These are phyloP conservation scores for Platanus orientalis DNA, from an alignment of 164 flowering plant genomes.

Conservation along the genomic window DNA sequence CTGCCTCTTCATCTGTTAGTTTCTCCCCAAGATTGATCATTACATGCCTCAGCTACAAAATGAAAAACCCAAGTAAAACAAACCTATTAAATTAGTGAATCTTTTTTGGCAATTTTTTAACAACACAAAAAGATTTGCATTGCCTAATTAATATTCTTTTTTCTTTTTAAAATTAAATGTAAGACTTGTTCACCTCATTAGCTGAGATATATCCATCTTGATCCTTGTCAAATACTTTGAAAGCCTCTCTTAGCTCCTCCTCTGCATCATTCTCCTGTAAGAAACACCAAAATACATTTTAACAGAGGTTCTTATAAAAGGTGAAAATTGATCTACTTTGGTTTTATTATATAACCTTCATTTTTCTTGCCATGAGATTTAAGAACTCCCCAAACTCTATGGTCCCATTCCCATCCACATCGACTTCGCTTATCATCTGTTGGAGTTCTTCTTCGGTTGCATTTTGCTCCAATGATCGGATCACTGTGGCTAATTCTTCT, in stretches of 20 bases:
- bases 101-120: neutral
- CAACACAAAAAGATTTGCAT: neutral
- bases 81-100: neutral
- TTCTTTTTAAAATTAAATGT: neutral
- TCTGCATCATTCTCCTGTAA: conserved; percentile 47
- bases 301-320: neutral
- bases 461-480: conserved; percentile 38
- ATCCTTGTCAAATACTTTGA: conserved; percentile 56
- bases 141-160: neutral
- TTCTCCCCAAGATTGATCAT: conserved; percentile 47
- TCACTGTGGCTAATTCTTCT: conserved; percentile 40
- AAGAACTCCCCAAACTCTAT: conserved; percentile 55
- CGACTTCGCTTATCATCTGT: conserved; percentile 46
- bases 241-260: conserved; percentile 53
- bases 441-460: conserved; percentile 46
- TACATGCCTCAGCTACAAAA: conserved; percentile 39
- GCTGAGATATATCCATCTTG: conserved; percentile 54
- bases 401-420: conserved; percentile 47
- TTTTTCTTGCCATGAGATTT: conserved; percentile 51
- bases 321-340: neutral
- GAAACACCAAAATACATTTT: neutral
- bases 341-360: conserved; percentile 31
- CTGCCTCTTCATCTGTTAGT: conserved; percentile 43
- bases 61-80: too few species aligned
- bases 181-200: conserved; percentile 31